phyloP scores from a whole-genome alignment of 2,329 filamentous ascomycete genomes.

The Pseudopithomyces chartarum region DNA sequence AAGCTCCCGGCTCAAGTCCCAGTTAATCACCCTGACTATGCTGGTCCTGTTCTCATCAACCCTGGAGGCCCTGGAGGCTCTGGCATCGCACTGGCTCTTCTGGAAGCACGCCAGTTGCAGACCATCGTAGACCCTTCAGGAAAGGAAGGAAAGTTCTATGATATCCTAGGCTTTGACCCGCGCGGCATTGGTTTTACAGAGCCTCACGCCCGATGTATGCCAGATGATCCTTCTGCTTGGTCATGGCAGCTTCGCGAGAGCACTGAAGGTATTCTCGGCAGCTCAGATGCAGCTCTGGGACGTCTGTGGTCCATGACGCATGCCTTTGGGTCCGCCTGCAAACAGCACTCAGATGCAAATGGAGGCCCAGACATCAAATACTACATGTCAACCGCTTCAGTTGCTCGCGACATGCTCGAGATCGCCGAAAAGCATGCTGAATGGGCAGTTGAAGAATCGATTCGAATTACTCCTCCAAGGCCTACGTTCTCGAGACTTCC shows the following conservation, averaged over 20 bases:
- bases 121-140: slow-evolving; percentile 32
- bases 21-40: slow-evolving; percentile 45
- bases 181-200: slow-evolving; percentile 46
- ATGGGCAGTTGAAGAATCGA: slow-evolving; percentile 26
- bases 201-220: slow-evolving; percentile 43
- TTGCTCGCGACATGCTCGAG: slow-evolving; percentile 56
- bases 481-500: neutral
- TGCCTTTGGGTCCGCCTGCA: slow-evolving; percentile 41
- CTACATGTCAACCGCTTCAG: slow-evolving; percentile 53
- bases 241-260: slow-evolving; percentile 44
- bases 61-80: slow-evolving; percentile 52
- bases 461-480: neutral
- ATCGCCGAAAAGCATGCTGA: slow-evolving; percentile 52
- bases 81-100: slow-evolving; percentile 40
- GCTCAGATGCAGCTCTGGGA: slow-evolving; percentile 50
- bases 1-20: slow-evolving; percentile 41
- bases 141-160: slow-evolving; percentile 43
- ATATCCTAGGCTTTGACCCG: slow-evolving; percentile 53
- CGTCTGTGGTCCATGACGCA: slow-evolving; percentile 49
- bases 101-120: slow-evolving; percentile 29
- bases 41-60: slow-evolving; percentile 50
- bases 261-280: slow-evolving; percentile 46
- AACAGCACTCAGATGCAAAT: slow-evolving; percentile 24
- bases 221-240: slow-evolving; percentile 33
- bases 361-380: slow-evolving; percentile 46